phyloP scores from a whole-genome alignment of 805 yeast genomes.

The Nakazawaea wyomingensis region DNA sequence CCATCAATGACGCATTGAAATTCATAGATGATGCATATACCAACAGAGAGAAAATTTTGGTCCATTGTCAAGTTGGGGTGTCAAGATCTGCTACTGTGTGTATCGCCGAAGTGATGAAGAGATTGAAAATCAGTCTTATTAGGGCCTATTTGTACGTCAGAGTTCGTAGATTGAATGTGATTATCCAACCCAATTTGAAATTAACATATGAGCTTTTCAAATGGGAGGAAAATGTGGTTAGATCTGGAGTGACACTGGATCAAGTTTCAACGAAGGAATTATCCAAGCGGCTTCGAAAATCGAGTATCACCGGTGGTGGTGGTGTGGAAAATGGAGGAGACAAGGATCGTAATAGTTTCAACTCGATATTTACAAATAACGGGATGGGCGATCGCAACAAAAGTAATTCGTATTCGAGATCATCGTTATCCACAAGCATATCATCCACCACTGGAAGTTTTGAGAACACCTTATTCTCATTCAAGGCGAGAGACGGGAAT shows the following conservation, averaged over 20 bases:
- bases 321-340: no score
- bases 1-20: slow-evolving; percentile 57
- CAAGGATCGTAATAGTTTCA: slow-evolving; percentile 9
- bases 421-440: slow-evolving; percentile 10
- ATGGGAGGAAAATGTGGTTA: slow-evolving; percentile 44
- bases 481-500: neutral
- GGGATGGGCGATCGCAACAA: no score
- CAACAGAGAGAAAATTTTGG: slow-evolving; percentile 50
- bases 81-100: slow-evolving; percentile 93
- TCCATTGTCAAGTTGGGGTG: slow-evolving; percentile 95
- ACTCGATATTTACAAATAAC: slow-evolving; percentile 9
- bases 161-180: slow-evolving; percentile 82
- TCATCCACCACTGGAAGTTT: slow-evolving; percentile 9
- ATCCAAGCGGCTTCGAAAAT: neutral
- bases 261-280: neutral
- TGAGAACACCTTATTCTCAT: slow-evolving; percentile 8
- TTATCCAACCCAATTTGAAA: slow-evolving; percentile 89
- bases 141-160: slow-evolving; percentile 85
- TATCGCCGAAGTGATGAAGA: slow-evolving; percentile 88
- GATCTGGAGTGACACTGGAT: neutral
- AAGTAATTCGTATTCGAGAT: slow-evolving; percentile 6
- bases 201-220: slow-evolving; percentile 86
- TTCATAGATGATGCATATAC: slow-evolving; percentile 55
- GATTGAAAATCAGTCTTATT: slow-evolving; percentile 61
- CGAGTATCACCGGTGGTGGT: neutral